Base-by-base conservation (phyloP, 352 stramenopile species). In the Pythium brachiatum region DNA sequence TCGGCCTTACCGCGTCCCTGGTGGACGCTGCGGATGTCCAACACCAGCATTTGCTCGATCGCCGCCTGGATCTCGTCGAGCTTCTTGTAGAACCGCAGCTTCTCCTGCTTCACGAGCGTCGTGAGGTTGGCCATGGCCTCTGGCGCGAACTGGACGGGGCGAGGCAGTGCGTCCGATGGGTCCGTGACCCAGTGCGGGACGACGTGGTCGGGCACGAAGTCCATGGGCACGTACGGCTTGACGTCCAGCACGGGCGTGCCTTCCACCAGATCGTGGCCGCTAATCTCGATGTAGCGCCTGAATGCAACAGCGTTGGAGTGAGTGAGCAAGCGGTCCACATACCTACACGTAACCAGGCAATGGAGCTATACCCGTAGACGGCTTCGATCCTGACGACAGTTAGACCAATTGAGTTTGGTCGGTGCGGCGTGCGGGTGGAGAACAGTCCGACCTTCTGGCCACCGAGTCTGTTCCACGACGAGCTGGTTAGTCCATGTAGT, bases 201-300 rank as follows among this genome's bases (percentile, higher is more conserved):
- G 27, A 75, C 53, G 54, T 90, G 73, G 53, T 74, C 74, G 3
- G 62, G 57, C 7, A 94, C 73, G 51, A 75, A 82, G 72, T 95
- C 86, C 36, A 86, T 85, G 13, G 84, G 83, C 43, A 99, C 96
- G 71, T 98, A 99, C 11, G 97, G 97, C 76, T 99, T 99, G 53
- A 99, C 92, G 70, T 99, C 97, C 20, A 99, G 75, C 31, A 99
- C 88, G 0, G 97, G 97, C 23, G 97, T 99, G 53, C 96, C 96
- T 72, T 99, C 87, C 47, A 98, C 86, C 8, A 98, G 82, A 68
- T 98, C 95, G 48, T 98, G 84, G 32, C 94, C 94, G 56, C 89
- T 92, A 64, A 98, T 93, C 39, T 96, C 83, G 47, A 98, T 89
- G 46, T 69, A 83, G 16, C 80, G 78, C 29, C 75, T 86, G 43